Conservation (phyloP, 495 filamentous ascomycete species). For the Podospora appendiculata region DNA sequence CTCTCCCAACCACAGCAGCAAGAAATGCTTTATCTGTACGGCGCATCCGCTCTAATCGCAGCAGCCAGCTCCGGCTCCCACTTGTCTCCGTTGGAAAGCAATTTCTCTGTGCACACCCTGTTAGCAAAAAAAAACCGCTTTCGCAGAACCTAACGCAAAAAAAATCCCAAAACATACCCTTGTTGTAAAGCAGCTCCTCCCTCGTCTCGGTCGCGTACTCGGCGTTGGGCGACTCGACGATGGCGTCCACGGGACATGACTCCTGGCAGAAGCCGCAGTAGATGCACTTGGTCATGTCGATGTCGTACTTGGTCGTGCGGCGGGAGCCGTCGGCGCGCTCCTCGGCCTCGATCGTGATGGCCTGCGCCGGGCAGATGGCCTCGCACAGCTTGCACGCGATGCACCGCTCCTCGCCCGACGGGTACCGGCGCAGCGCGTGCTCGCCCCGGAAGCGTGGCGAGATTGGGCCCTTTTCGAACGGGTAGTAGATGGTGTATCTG, state of each 20-base stretch:
- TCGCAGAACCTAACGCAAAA: too few species aligned
- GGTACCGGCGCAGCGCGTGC: conserved; percentile 90
- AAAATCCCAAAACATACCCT: conserved; percentile 57
- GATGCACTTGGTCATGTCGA: conserved; percentile 99
- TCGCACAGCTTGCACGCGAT: conserved; percentile 99
- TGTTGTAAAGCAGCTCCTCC: conserved; percentile 97
- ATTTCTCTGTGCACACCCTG: conserved; percentile 41
- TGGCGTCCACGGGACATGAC: conserved; percentile 96
- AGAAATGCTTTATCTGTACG: conserved; percentile 59
- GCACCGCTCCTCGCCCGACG: conserved; percentile 95
- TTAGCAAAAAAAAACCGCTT: conserved; percentile 3
- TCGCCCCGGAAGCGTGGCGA: conserved; percentile 96
- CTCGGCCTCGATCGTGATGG: conserved; percentile 97
- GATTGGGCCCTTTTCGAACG: conserved; percentile 98
- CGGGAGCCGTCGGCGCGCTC: conserved; percentile 93
- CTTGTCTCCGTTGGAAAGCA: conserved; percentile 85
- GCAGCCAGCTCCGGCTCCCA: conserved; percentile 98
- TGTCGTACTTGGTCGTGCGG: conserved; percentile 94
- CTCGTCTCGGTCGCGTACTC: conserved; percentile 97
- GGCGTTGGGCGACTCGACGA: conserved; percentile 93
- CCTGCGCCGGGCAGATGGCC: conserved; percentile 91
- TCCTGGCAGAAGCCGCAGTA: conserved; percentile 99
- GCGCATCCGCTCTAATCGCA: conserved; percentile 77
- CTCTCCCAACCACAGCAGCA: neutral
- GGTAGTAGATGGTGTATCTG: conserved; percentile 97